Percentiles rank a stretch among this genome's conserved stretches.
Evolutionary conservation across 805 yeast species (phyloP).

Genomic region (Isabelozyma gotoi): DNA sequence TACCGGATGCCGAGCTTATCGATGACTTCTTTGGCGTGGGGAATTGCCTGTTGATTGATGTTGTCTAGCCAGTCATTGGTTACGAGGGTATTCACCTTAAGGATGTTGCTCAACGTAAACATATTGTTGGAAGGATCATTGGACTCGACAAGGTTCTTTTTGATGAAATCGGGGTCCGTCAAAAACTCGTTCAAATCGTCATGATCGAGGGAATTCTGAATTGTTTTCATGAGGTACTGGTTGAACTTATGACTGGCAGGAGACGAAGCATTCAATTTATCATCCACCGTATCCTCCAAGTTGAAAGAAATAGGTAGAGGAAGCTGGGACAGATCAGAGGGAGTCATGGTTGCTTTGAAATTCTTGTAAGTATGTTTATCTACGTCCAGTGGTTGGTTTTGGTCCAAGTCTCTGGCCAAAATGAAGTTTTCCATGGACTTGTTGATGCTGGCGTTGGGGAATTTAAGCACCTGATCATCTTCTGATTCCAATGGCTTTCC

Average conservation of each 20-base stretch:
- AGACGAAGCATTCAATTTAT: constrained; percentile 23
- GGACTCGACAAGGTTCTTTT: constrained; percentile 14
- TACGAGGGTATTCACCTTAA: constrained; percentile 14
- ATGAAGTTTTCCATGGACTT: constrained; percentile 35
- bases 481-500: constrained; percentile 3
- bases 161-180: constrained; percentile 23
- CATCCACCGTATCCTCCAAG: constrained; percentile 5
- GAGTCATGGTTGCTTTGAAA: constrained; percentile 14
- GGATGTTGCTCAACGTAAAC: constrained; percentile 29
- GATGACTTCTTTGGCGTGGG: constrained; percentile 18
- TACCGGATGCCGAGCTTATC: constrained; percentile 21
- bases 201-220: constrained; percentile 18
- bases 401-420: constrained; percentile 22
- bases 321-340: constrained; percentile 14
- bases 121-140: constrained; percentile 21
- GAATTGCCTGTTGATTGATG: constrained; percentile 10
- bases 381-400: not conserved
- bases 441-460: constrained; percentile 9
- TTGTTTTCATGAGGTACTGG: constrained; percentile 20
- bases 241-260: constrained; percentile 31
- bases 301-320: constrained; percentile 8
- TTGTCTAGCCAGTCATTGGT: constrained; percentile 15
- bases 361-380: constrained; percentile 5
- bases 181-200: constrained; percentile 18
- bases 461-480: constrained; percentile 1